Evolutionary conservation across 139 green algal genomes (phyloP).

Genomic region (Asterochloris sp.): DNA sequence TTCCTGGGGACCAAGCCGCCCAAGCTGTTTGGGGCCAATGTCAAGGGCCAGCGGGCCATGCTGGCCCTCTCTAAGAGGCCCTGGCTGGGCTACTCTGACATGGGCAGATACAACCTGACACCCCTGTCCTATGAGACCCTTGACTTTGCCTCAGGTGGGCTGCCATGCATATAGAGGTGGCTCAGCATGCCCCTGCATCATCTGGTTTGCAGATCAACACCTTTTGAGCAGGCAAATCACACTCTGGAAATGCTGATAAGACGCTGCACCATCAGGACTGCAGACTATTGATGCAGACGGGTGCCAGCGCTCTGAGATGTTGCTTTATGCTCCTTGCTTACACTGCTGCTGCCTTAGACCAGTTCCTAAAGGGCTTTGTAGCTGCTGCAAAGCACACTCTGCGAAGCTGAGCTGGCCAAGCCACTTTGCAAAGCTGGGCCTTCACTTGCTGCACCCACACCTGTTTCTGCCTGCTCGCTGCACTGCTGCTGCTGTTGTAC

Average conservation of each 20-base stretch:
- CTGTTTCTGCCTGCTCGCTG: no score
- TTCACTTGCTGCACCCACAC: no score
- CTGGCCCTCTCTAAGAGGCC: constrained; percentile 88
- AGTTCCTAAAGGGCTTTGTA: constrained; percentile 95
- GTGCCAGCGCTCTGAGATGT: background rate
- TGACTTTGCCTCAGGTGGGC: constrained; percentile 65
- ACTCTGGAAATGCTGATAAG: background rate
- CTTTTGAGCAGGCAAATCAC: background rate
- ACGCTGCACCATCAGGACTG: no score
- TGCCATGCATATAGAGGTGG: background rate
- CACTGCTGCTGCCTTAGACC: constrained; percentile 84
- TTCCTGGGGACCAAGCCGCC: constrained; percentile 88
- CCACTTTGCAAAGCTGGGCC: constrained; percentile 63
- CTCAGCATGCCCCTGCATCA: background rate
- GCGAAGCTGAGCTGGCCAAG: no score
- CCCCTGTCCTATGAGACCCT: constrained; percentile 90
- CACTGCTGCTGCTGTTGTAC: background rate
- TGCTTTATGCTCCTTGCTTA: background rate
- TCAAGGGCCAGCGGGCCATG: constrained; percentile 76
- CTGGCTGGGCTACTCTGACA: constrained; percentile 92
- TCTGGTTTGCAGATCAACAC: no score
- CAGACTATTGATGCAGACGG: no score
- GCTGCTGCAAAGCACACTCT: constrained; percentile 78
- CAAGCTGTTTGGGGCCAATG: constrained; percentile 67
- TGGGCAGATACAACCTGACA: constrained; percentile 84